phyloP scores from a whole-genome alignment of 1,139 yeast genomes.

The Yamadazyma taylorii region DNA sequence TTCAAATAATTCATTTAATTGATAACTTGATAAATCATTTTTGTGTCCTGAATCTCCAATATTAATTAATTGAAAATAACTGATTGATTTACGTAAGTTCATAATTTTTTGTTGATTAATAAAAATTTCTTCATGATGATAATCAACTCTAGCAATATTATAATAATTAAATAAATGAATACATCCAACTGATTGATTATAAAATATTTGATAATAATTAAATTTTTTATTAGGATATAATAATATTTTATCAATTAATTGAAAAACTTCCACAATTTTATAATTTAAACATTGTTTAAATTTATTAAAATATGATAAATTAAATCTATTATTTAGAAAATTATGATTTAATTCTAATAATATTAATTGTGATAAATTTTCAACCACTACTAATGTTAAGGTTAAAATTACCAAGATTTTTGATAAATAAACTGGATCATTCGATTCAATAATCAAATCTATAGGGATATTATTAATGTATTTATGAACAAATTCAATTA shows the following conservation, averaged over 20 bases:
- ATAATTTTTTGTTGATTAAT: conserved; percentile 35
- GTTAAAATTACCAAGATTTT: conserved; percentile 30
- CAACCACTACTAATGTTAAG: conserved; percentile 30
- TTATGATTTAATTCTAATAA: conserved; percentile 24
- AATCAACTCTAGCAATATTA: conserved; percentile 23
- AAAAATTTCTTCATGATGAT: conserved; percentile 24
- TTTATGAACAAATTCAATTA: conserved; percentile 26
- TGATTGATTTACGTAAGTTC: conserved; percentile 35
- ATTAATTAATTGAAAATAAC: conserved; percentile 37
- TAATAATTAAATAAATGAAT: conserved; percentile 38
- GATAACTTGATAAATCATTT: conserved; percentile 23
- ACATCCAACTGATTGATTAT: conserved; percentile 33
- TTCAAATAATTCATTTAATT: conserved; percentile 38
- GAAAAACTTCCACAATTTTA: conserved; percentile 28
- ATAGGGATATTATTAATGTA: conserved; percentile 21
- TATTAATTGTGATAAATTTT: conserved; percentile 32
- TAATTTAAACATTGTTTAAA: conserved; percentile 19
- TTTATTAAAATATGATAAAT: conserved; percentile 13
- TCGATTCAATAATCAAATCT: conserved; percentile 23
- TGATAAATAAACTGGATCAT: conserved; percentile 34
- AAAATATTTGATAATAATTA: conserved; percentile 32
- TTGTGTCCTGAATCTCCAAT: conserved; percentile 16
- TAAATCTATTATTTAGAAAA: conserved; percentile 9
- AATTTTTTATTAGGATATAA: conserved; percentile 14
- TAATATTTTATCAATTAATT: conserved; percentile 24